Percentiles rank a stretch among this genome's conserved stretches.
Conservation (phyloP, 2,329 filamentous ascomycete genomes). For the Botrytis deweyae region DNA sequence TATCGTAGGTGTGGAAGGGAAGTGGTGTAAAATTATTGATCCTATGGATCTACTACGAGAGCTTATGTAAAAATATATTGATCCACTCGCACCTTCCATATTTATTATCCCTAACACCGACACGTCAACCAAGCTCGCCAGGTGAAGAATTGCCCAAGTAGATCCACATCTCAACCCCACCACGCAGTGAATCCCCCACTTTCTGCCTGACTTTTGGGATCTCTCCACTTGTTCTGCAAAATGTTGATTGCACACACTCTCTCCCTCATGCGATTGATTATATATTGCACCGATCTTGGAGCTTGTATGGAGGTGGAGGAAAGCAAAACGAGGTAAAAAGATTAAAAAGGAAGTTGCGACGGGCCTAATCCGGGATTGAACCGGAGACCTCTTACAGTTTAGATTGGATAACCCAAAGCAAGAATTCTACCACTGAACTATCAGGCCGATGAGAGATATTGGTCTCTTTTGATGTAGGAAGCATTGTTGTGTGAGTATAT, state of each 20-base stretch:
- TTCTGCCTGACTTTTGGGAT: neutral
- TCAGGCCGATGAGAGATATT: neutral
- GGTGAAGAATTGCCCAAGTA: too few species aligned
- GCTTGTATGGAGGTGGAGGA: too few species aligned
- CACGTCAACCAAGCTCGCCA: neutral
- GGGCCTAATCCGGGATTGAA: slow-evolving; percentile 19
- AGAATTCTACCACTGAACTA: slow-evolving; percentile 20
- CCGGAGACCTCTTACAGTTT: slow-evolving; percentile 15
- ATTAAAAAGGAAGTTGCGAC: neutral
- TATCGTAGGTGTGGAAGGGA: too few species aligned
- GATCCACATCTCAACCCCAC: neutral
- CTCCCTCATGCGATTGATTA: too few species aligned
- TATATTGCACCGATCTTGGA: too few species aligned
- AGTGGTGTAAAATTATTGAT: too few species aligned
- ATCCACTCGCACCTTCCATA: too few species aligned
- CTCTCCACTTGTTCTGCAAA: slow-evolving; percentile 1
- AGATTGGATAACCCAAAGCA: neutral
- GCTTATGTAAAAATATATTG: too few species aligned
- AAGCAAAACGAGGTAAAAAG: rapidly evolving
- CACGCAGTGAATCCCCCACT: neutral
- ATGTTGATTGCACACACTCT: too few species aligned
- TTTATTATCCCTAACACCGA: neutral
- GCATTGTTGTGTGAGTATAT: rapidly evolving
- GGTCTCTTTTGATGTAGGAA: neutral
- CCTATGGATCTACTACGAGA: too few species aligned